Conservation (phyloP, 2,329 filamentous ascomycete species). For the Metarhizium guizhouense region DNA sequence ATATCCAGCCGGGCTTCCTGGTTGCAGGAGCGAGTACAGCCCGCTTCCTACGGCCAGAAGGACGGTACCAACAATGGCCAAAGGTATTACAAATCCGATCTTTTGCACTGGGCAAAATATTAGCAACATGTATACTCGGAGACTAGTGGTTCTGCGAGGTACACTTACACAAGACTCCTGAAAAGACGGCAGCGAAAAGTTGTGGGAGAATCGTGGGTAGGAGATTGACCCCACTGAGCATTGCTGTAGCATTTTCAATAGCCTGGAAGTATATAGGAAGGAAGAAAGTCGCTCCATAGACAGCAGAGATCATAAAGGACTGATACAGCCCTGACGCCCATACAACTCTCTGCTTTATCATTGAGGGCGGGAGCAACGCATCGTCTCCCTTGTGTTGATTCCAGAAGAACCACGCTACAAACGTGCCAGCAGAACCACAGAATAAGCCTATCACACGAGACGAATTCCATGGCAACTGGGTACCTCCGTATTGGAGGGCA, state of each 20-base stretch:
- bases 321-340: slow-evolving; percentile 18
- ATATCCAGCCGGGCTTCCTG: slow-evolving; percentile 1
- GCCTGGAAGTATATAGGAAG: slow-evolving; percentile 1
- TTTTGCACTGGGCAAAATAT: slow-evolving; percentile 1
- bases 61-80: slow-evolving; percentile 6
- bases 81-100: slow-evolving; percentile 12
- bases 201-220: slow-evolving; percentile 16
- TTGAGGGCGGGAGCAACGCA: slow-evolving; percentile 36
- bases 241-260: slow-evolving; percentile 24
- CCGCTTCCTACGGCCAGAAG: slow-evolving; percentile 10
- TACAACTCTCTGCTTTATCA: slow-evolving; percentile 31
- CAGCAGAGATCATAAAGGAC: slow-evolving; percentile 38
- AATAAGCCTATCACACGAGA: slow-evolving; percentile 31
- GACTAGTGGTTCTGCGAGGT: no score
- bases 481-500: slow-evolving; percentile 35
- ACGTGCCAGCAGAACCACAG: slow-evolving; percentile 22
- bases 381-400: slow-evolving; percentile 31
- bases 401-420: slow-evolving; percentile 29
- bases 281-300: slow-evolving; percentile 14
- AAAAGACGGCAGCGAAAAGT: background rate
- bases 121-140: no score
- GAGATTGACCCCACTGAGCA: slow-evolving; percentile 18
- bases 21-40: slow-evolving; percentile 7
- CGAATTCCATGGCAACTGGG: slow-evolving; percentile 22
- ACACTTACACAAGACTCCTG: background rate